Evolutionary conservation across 306 rosid species (phyloP), one percentile per base, ranked within the genome.

Genomic region (Lagenaria siceraria): DNA sequence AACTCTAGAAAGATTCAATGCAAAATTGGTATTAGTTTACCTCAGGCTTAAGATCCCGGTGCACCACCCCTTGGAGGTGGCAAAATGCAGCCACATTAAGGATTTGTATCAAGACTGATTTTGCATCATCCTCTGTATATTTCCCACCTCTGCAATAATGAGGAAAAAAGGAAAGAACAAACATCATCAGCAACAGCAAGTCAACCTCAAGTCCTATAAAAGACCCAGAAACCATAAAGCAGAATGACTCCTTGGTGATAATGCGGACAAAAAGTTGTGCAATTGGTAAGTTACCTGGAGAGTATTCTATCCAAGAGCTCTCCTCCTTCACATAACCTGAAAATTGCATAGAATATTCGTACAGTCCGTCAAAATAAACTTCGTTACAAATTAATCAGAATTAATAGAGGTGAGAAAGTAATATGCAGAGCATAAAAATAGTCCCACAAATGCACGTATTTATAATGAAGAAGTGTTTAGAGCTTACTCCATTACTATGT

Each of bases 41-140:
- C 96, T 93, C 98, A 10, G 98, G 98, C 83, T 93, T 93, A 65
- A 93, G 98, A 82, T 93, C 98, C 7, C 98, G 93, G 63, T 93
- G 98, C 68, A 93, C 98, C 88, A 93, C 98, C 40, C 98, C 98
- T 75, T 93, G 97, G 68, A 93, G 89, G 77, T 93, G 98, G 89
- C 88, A 93, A 88, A 93, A 93, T 49, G 98, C 85, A 83, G 88
- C 98, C 55, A 91, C 91, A 74, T 88, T 91, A 48, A 93, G 83
- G 78, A 93, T 88, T 42, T 93, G 97, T 81, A 73, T 78, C 91
- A 93, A 46, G 77, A 93, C 96, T 38, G 82, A 83, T 84, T 83
- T 93, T 49, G 98, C 98, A 81, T 93, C 98, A 55, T 91, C 98
- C 87, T 93, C 98, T 0, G 97, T 63, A 82, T 89, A 93, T 82